Base-by-base conservation (phyloP, 2,329 filamentous ascomycete genomes). In the Fusarium goolgardi region DNA sequence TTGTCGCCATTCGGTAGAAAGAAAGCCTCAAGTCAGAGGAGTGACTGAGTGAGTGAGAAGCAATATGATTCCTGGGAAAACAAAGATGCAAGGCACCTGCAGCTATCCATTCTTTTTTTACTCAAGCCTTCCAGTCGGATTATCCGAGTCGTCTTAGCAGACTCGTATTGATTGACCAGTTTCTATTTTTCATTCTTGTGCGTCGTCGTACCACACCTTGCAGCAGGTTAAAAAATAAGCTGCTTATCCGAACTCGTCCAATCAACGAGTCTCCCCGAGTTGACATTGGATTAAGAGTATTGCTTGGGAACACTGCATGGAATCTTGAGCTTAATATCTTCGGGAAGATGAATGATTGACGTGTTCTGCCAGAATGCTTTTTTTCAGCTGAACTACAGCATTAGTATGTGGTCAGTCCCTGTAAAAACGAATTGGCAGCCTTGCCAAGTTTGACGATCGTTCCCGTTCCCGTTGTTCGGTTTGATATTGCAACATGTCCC, bases 101-200 rank as follows among this genome's bases (percentile, higher is more conserved):
- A 65, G 46, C 25, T 39, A 27, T 25, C 25, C 31, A 44, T 44
- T 12, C 32, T 39, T 55, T 37, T 56, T 35, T 39, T 35, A 44
- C 27, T 43, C 23, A 44, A 47, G 23, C 47, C 34, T 46, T 31
- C 69, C 56, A 50, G 34, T 69, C 46, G 54, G 43, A 61, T 64
- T 44, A 55, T 60, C 32, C 37, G 55, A 51, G 29, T 21, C 58
- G 31, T 29, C 50, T 47, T 63, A 37, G 51, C 20, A 45, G 23
- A 41, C 66, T 74, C 72, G 70, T 74, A 69, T 73, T 65, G 43
- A 69, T 72, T 65, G 45, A 47, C 44, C 50, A 52, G 50, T 52
- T 41, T 39, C 55, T 50, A 35, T 57, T 21, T 45, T 34, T 56
- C 18, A 37, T 32, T 56, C 20, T 61, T 31, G 57, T 60, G 53